phyloP scores from a whole-genome alignment of 2,329 filamentous ascomycete species.

The Hymenoscyphus linearis region DNA sequence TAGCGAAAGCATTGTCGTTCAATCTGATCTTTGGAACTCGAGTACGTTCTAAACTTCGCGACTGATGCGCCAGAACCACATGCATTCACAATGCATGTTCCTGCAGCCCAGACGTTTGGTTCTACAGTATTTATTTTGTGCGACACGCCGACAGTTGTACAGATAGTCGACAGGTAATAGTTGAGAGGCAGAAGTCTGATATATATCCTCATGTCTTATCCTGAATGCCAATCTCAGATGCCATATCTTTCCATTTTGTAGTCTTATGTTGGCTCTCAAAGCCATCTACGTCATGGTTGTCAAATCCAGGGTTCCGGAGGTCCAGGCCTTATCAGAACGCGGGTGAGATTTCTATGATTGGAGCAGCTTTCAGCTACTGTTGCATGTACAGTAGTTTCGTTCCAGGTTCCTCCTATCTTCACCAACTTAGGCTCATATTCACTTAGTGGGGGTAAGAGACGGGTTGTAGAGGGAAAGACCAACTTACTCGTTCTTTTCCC shows the following conservation, averaged over 20 bases:
- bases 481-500: background rate
- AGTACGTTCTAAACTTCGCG: no score
- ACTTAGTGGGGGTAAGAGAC: background rate
- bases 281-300: constrained; percentile 13
- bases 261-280: background rate
- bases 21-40: no score
- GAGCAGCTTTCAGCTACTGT: background rate
- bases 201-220: background rate
- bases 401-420: background rate
- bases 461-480: background rate
- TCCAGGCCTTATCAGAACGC: constrained; percentile 5
- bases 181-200: background rate
- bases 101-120: no score
- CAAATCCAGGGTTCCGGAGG: constrained; percentile 6
- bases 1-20: no score
- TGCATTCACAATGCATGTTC: no score
- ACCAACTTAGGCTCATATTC: background rate
- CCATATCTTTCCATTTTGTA: background rate
- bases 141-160: background rate
- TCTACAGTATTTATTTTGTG: background rate
- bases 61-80: no score
- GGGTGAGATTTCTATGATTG: constrained; percentile 1
- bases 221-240: background rate
- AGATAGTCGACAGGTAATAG: background rate
- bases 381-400: background rate